Percentiles rank a stretch among this genome's conserved stretches.
phyloP scores from a whole-genome alignment of 495 filamentous ascomycete genomes.

The Astrothelium subdiscretum region DNA sequence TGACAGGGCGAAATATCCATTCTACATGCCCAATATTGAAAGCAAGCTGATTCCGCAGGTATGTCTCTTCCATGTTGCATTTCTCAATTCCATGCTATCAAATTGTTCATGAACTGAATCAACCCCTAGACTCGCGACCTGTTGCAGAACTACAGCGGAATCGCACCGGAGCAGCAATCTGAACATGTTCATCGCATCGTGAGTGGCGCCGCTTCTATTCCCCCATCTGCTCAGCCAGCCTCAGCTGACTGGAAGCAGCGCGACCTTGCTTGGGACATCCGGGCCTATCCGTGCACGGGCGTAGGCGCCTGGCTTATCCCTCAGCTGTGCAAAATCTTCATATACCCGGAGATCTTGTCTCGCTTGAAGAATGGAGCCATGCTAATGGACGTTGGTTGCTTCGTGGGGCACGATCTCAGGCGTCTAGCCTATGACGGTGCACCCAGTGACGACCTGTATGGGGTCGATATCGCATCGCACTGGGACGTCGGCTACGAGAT shows the following conservation, averaged over 20 bases:
- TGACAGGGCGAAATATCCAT: neutral
- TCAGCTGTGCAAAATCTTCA: neutral
- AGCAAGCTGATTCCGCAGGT: neutral
- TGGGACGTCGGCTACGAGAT: conserved; percentile 27
- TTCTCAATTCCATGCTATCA: neutral
- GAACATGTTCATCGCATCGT: conserved; percentile 1
- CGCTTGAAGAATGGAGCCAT: conserved; percentile 14
- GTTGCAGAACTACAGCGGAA: neutral
- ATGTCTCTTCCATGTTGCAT: neutral
- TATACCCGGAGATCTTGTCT: conserved; percentile 6
- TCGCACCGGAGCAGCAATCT: neutral
- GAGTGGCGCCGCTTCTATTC: neutral
- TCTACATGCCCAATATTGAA: neutral
- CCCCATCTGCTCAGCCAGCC: neutral
- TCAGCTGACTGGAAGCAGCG: neutral
- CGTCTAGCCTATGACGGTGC: conserved; percentile 24
- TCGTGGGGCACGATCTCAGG: conserved; percentile 27
- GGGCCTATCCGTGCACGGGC: conserved; percentile 14
- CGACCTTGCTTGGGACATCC: conserved; percentile 12
- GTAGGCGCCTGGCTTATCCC: conserved; percentile 6
- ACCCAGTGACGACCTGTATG: conserved; percentile 18
- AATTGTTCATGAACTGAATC: neutral
- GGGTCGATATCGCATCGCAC: conserved; percentile 20
- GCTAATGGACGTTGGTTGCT: conserved; percentile 32
- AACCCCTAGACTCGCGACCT: neutral